phyloP scores from a whole-genome alignment of 805 yeast species.

The Ogataea salicorniae region DNA sequence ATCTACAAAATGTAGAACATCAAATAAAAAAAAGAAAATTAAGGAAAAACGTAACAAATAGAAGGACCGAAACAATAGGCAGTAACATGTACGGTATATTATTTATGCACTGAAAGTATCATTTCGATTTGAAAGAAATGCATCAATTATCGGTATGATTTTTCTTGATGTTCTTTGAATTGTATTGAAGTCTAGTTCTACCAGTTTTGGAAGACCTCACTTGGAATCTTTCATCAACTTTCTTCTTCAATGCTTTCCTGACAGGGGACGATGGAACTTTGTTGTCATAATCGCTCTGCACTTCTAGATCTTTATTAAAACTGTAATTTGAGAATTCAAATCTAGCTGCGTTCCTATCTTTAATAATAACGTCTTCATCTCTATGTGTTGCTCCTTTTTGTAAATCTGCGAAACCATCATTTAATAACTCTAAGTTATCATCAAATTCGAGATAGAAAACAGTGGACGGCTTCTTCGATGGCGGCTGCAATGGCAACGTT shows the following conservation, averaged over 20 bases:
- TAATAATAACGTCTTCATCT: constrained; percentile 2
- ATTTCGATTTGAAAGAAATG: neutral
- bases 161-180: constrained; percentile 5
- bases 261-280: neutral
- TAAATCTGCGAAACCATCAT: constrained; percentile 13
- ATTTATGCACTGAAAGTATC: too few species aligned
- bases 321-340: constrained; percentile 23
- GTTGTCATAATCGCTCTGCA: constrained; percentile 14
- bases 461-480: constrained; percentile 21
- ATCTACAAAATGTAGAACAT: too few species aligned
- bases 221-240: constrained; percentile 7
- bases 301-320: constrained; percentile 17
- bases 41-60: too few species aligned
- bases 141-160: neutral
- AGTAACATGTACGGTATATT: too few species aligned
- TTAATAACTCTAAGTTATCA: constrained; percentile 26
- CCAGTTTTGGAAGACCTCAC: constrained; percentile 13
- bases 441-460: constrained; percentile 31
- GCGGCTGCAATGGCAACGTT: constrained; percentile 28
- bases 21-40: too few species aligned
- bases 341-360: constrained; percentile 18
- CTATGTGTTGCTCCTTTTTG: neutral
- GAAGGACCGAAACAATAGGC: too few species aligned
- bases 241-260: neutral
- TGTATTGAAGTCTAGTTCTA: constrained; percentile 16